phyloP scores from a whole-genome alignment of 2,329 filamentous ascomycete genomes.

The Allantophomopsis cytisporea region DNA sequence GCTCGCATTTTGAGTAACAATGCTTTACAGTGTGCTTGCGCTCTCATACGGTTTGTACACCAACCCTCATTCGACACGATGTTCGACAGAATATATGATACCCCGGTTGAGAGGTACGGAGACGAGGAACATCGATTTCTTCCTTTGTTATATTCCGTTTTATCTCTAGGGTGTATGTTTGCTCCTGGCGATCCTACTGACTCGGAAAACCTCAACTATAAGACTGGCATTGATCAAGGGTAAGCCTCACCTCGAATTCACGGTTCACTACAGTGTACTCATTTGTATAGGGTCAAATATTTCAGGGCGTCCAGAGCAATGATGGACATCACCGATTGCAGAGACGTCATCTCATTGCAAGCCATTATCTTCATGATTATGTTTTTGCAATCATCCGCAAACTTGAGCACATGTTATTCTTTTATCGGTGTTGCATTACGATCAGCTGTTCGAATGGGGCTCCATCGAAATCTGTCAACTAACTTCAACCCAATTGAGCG shows the following conservation, averaged over 20 bases:
- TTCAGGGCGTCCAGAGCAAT: slow-evolving; percentile 55
- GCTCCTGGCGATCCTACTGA: slow-evolving; percentile 32
- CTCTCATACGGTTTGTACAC: slow-evolving; percentile 59
- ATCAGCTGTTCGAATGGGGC: slow-evolving; percentile 62
- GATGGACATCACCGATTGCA: slow-evolving; percentile 54
- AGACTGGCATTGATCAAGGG: slow-evolving; percentile 40
- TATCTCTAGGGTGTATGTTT: slow-evolving; percentile 64
- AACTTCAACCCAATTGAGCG: slow-evolving; percentile 48
- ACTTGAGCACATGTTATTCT: slow-evolving; percentile 66
- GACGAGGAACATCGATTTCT: slow-evolving; percentile 55
- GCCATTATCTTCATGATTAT: slow-evolving; percentile 68
- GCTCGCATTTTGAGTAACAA: slow-evolving; percentile 40
- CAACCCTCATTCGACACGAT: slow-evolving; percentile 67
- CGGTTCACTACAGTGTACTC: not conserved
- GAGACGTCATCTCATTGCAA: slow-evolving; percentile 62
- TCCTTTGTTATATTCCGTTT: slow-evolving; percentile 55
- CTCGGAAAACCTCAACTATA: slow-evolving; percentile 31
- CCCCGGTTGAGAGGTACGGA: slow-evolving; percentile 44
- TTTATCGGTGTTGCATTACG: slow-evolving; percentile 68
- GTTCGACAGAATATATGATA: slow-evolving; percentile 67
- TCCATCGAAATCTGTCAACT: slow-evolving; percentile 59
- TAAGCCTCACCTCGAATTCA: slow-evolving; percentile 21
- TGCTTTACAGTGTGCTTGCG: slow-evolving; percentile 41
- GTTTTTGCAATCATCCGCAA: slow-evolving; percentile 68
- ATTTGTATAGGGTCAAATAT: slow-evolving; percentile 51